Base-by-base conservation (phyloP, 805 yeast genomes). In the Millerozyma acaciae region DNA sequence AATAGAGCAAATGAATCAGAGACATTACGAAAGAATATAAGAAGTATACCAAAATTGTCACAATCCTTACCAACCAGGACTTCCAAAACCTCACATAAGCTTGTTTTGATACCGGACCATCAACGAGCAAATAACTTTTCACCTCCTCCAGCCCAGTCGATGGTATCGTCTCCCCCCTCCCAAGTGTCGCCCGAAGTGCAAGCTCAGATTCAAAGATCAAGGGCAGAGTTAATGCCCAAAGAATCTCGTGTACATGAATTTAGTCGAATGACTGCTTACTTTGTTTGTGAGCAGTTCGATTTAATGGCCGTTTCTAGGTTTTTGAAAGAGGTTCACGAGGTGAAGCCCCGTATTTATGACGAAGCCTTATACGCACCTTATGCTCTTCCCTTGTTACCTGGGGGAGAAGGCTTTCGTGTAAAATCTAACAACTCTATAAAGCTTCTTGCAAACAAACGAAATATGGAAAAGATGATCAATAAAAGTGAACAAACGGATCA, bases 361-460 rank as follows among this genome's bases (percentile, higher is more conserved):
- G 97, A 90, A 47, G 95, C 87, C n/a, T 60, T 93, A 16, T 90
- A 89, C 50, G 90, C 84, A 6, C 95, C 95, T 1, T 90, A 89
- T 50, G 74, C 87, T 18, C 64, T 90, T 24, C 98, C 97, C 0
- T 65, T 89, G 17, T 62, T 87, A 3, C 94, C 96, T 0, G 97
- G 97, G 3, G 74, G 70, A 16, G 82, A 80, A 44, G 88, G 94
- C 0, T 82, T 73, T 46, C 64, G 95, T 34, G 79, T 85, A 9
- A 79, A 77, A 51, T 80, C 93, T 2, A 83, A 84, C 48, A 74
- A 73, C 37, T 57, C 78, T 4, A 69, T 65, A 24, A 65, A 65
- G 38, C 40, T 60, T 19, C 44, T 60, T n/a, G 62, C 68, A 1
- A 68, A 64, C 30, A 68, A 68, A 37, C 55, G 62, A 22, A 59